Evolutionary conservation across 352 stramenopile species (phyloP), one percentile per base, ranked within the genome.

Genomic region (Globisporangium abappressorium): DNA sequence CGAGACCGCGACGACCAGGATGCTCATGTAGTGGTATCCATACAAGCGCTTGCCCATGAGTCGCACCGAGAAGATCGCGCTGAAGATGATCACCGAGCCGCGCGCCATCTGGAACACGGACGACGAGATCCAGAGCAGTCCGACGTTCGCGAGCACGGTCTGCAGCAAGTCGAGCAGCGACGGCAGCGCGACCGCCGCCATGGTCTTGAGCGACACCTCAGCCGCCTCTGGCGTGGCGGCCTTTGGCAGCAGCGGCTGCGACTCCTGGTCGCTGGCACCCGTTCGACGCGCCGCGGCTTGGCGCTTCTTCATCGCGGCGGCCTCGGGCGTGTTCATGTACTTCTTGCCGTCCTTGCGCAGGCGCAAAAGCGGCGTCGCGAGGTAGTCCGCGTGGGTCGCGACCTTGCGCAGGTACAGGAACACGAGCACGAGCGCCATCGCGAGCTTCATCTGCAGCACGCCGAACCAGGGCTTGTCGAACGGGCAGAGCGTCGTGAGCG

Each of bases 51-150:
- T 95, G 65, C 80, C 77, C 78, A 97, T 92, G 69, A 96, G 82
- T 11, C 78, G 64, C 34, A 97, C 84, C 46, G 87, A 95, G 62
- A 97, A 85, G 66, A 96, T 78, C 38, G 85, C 91, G 34, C 86
- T 96, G 71, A 97, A 97, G 70, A 97, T 92, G 71, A 97, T 94
- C 68, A 97, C 90, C 5, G 90, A 94, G 58, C 89, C 90, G 57
- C 91, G 85, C 41, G 91, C 84, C 91, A 97, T 97, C 72, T 97
- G 89, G 76, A 91, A 97, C 62, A 96, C 85, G 0, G 87, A 96
- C 55, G 91, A 93, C 65, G 88, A 93, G 68, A 94, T 93, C 80
- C 89, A 95, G 38, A 94, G 74, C 61, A 97, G 64, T 2, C 89
- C 90, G 64, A 96, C 82, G 66, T 97, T 96, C 56, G 89, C 89